Base-by-base conservation (phyloP, 2,329 filamentous ascomycete species). In the Arthrinium puccinioides region DNA sequence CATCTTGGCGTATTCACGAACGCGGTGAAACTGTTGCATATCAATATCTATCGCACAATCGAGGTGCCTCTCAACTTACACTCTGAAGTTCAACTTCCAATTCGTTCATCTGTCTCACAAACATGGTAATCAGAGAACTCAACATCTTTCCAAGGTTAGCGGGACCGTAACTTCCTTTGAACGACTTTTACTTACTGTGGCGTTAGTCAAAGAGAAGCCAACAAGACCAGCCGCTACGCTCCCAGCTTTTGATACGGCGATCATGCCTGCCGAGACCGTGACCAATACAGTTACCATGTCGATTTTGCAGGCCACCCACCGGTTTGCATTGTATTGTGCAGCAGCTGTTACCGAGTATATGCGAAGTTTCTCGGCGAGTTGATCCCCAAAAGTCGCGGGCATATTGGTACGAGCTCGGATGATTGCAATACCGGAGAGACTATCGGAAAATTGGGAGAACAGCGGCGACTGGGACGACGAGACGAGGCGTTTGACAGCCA, bases 21-120 rank as follows among this genome's bases (percentile, higher is more conserved):
- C 66, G 39, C 68, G 62, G 29, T 69, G 66, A 40, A 69, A 71
- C 67, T 70, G 32, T 3, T 13, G 3, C 4, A 6, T 3, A 24
- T 46, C 4, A 21, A 21, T 20, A 37, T 43, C 9, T 43, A 34
- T 21, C 24, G 18, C 13, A 9, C 10, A 19, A 13, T 13, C 4
- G 9, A 26, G 8, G 13, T 9, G 14, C 31, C 21, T 11, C 14
- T 31, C 6, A n/a, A 60, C 67, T 49, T 47, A 71, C 68, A 34
- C 69, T 72, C 48, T 76, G 72, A 47, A 76, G 60, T 50, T 76
- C 72, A 1, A 76, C 63, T 48, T 76, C 73, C 10, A 76, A 58
- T 43, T 76, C 70, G 41, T 77, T 77, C 61, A 73, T 69, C 11
- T 62, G 56, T 19, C 72, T 64, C 8, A 77, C 72, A 24, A 77